Evolutionary conservation across 352 stramenopile species (phyloP).

Genomic region (Pelagophyceae sp.): DNA sequence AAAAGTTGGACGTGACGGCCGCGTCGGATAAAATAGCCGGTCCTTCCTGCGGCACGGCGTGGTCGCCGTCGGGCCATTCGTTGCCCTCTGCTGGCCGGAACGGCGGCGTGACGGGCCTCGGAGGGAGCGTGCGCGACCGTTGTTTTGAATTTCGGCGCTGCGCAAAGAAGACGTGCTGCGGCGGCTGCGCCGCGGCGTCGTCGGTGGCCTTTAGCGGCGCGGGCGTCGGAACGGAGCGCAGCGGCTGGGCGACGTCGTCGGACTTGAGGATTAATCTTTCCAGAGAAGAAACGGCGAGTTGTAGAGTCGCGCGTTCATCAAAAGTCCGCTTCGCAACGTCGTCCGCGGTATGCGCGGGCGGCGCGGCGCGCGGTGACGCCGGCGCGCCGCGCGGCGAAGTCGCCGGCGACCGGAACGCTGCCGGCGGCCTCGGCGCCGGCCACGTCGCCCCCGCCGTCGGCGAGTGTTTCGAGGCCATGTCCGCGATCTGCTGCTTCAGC

Average conservation of each 20-base stretch:
- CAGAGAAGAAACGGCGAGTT: not conserved
- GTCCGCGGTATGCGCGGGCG: no score
- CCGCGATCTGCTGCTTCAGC: constrained; percentile 56
- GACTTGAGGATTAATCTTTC: constrained; percentile 23
- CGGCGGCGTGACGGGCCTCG: not conserved
- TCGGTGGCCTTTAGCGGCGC: not conserved
- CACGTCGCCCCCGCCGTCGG: not conserved
- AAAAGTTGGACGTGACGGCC: no score
- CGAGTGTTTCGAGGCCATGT: not conserved
- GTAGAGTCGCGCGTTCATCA: constrained; percentile 43
- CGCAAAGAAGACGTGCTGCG: no score
- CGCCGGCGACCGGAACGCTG: not conserved
- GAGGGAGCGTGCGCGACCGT: not conserved
- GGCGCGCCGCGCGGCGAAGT: not conserved
- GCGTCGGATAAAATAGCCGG: no score
- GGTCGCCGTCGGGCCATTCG: no score
- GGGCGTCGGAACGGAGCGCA: not conserved
- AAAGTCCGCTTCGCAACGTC: no score
- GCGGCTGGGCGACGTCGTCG: not conserved
- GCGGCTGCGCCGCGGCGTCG: not conserved
- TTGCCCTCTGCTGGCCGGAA: not conserved
- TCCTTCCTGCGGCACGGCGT: no score
- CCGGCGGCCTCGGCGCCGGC: constrained; percentile 8
- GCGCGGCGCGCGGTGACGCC: constrained; percentile 19
- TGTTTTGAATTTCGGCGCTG: no score